These are phyloP conservation scores for Agaricales sp. DNA, from an alignment of 1,284 basidiomycete species.

Conservation along the genomic window DNA sequence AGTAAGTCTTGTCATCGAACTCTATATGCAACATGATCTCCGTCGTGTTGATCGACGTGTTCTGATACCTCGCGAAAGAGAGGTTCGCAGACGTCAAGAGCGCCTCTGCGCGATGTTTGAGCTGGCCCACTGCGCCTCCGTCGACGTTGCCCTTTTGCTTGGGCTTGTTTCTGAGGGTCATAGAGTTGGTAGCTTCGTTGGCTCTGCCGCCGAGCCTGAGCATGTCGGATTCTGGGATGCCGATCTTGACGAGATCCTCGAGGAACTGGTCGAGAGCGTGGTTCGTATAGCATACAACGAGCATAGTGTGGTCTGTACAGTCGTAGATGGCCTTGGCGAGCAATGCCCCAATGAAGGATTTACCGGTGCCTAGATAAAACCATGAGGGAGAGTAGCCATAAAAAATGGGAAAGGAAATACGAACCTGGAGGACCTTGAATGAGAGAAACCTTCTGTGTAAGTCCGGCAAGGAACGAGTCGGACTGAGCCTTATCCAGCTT, in stretches of 20 bases:
- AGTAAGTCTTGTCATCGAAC: constrained; percentile 32
- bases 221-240: constrained; percentile 35
- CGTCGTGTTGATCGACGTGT: constrained; percentile 12
- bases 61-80: constrained; percentile 22
- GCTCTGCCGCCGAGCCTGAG: constrained; percentile 47
- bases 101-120: constrained; percentile 18
- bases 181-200: constrained; percentile 29
- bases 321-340: constrained; percentile 46
- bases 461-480: constrained; percentile 34
- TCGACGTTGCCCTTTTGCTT: constrained; percentile 18
- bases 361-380: constrained; percentile 43
- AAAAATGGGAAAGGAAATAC: constrained; percentile 9
- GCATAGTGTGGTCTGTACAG: constrained; percentile 31
- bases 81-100: constrained; percentile 17
- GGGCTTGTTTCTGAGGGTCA: constrained; percentile 29
- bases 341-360: constrained; percentile 56
- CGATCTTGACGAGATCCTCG: constrained; percentile 45
- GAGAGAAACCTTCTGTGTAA: constrained; percentile 43
- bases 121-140: constrained; percentile 28
- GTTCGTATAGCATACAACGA: constrained; percentile 60
- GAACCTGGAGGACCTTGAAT: constrained; percentile 61
- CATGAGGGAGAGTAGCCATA: not conserved
- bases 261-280: constrained; percentile 59
- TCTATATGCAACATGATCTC: constrained; percentile 33
- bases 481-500: constrained; percentile 41